Conservation (phyloP, 1,284 basidiomycete genomes). For the Cerrena zonata region DNA sequence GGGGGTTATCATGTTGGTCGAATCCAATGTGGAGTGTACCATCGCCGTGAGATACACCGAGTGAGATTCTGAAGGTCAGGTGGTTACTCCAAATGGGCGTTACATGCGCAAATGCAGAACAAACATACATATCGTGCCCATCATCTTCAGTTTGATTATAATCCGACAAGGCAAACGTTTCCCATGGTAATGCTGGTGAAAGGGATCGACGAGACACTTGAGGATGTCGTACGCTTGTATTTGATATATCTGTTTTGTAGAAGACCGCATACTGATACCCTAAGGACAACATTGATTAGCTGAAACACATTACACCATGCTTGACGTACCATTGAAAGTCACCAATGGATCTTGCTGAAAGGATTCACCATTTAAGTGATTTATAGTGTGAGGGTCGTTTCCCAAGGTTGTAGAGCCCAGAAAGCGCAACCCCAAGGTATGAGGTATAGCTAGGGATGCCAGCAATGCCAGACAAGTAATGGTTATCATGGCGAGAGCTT, state of each 20-base stretch:
- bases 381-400: constrained; percentile 33
- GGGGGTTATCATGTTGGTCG: constrained; percentile 38
- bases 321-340: constrained; percentile 30
- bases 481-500: neutral
- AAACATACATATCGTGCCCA: constrained; percentile 35
- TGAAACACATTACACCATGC: neutral
- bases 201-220: constrained; percentile 28
- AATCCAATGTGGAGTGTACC: constrained; percentile 39
- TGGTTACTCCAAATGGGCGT: neutral
- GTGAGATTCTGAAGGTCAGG: constrained; percentile 28
- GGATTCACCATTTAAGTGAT: constrained; percentile 39
- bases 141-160: constrained; percentile 40
- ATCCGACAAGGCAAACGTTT: constrained; percentile 32
- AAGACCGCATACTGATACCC: constrained; percentile 39
- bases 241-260: constrained; percentile 28
- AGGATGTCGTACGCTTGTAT: constrained; percentile 33
- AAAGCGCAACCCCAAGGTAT: constrained; percentile 5
- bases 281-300: constrained; percentile 10
- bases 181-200: constrained; percentile 23
- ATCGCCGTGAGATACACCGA: constrained; percentile 37
- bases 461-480: neutral
- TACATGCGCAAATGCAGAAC: neutral
- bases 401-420: constrained; percentile 29
- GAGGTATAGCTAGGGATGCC: neutral
- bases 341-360: constrained; percentile 39